Evolutionary conservation across 1,284 basidiomycete species (phyloP).

Genomic region (Cutaneotrichosporon sp.): DNA sequence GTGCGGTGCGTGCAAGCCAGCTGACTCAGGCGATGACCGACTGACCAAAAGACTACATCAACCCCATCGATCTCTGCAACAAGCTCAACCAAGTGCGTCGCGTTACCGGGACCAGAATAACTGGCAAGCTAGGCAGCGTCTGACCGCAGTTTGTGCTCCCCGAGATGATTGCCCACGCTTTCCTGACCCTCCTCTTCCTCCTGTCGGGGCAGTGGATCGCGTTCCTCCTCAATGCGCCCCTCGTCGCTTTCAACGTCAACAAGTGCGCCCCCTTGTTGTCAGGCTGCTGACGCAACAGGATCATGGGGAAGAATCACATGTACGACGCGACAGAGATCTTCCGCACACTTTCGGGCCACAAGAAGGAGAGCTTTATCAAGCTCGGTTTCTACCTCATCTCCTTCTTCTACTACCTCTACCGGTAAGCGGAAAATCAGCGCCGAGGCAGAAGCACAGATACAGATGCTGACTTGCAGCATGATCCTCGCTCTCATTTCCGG

Average conservation of each 20-base stretch:
- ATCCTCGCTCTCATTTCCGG: conserved; percentile 80
- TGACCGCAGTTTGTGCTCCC: conserved; percentile 84
- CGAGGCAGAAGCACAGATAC: background rate
- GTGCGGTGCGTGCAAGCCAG: conserved; percentile 59
- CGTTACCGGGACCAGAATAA: background rate
- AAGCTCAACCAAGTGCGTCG: conserved; percentile 88
- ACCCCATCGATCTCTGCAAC: conserved; percentile 99
- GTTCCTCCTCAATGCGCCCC: conserved; percentile 85
- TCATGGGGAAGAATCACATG: conserved; percentile 93
- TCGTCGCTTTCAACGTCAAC: conserved; percentile 89
- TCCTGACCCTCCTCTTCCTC: conserved; percentile 84
- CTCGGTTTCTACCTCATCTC: conserved; percentile 91
- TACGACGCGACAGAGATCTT: conserved; percentile 99
- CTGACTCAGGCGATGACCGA: background rate
- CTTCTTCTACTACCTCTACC: conserved; percentile 96
- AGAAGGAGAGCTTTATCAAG: conserved; percentile 96
- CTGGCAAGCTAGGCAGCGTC: background rate
- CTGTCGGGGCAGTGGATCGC: conserved; percentile 93
- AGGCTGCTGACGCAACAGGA: conserved; percentile 58
- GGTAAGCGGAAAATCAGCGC: conserved; percentile 59
- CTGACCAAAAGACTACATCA: conserved; percentile 76
- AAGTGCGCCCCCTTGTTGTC: conserved; percentile 62
- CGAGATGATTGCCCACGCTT: conserved; percentile 92
- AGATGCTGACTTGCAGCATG: conserved; percentile 60
- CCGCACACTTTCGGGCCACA: conserved; percentile 87